phyloP scores from a whole-genome alignment of 2,329 filamentous ascomycete species.

The Tolypocladium pustulatum region DNA sequence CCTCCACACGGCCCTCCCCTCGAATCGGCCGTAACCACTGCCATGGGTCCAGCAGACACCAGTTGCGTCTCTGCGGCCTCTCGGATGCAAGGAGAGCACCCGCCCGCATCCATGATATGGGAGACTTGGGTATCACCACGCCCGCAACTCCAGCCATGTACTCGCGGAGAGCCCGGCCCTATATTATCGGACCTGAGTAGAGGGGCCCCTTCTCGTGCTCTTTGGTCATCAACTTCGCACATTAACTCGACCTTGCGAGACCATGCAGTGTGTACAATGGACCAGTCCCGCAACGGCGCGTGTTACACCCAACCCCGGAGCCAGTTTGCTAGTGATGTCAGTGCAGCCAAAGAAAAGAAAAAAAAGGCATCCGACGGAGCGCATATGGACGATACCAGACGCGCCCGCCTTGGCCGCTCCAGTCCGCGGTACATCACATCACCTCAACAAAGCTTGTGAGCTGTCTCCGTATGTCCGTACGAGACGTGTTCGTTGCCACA shows the following conservation, averaged over 20 bases:
- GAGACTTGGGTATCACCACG: not conserved
- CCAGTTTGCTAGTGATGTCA: no score
- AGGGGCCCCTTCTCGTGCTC: not conserved
- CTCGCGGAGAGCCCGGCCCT: not conserved
- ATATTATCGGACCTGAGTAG: not conserved
- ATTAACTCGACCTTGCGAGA: not conserved
- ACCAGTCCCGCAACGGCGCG: not conserved
- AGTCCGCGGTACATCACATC: not conserved
- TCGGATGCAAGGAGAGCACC: not conserved
- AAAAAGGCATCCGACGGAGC: not conserved
- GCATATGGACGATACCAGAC: not conserved
- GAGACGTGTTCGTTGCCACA: not conserved
- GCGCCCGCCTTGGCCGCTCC: not conserved
- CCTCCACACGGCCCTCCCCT: not conserved
- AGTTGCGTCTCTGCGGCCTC: not conserved
- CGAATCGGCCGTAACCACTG: not conserved
- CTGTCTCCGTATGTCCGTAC: not conserved
- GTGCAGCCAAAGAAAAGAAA: not conserved
- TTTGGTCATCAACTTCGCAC: not conserved
- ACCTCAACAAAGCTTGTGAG: not conserved
- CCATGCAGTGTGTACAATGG: not conserved
- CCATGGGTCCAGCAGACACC: not conserved
- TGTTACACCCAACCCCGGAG: not conserved
- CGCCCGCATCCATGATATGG: not conserved
- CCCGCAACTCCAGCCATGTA: not conserved